phyloP scores from a whole-genome alignment of 345 rosid genomes.

The Psidium friedrichsthalianum region DNA sequence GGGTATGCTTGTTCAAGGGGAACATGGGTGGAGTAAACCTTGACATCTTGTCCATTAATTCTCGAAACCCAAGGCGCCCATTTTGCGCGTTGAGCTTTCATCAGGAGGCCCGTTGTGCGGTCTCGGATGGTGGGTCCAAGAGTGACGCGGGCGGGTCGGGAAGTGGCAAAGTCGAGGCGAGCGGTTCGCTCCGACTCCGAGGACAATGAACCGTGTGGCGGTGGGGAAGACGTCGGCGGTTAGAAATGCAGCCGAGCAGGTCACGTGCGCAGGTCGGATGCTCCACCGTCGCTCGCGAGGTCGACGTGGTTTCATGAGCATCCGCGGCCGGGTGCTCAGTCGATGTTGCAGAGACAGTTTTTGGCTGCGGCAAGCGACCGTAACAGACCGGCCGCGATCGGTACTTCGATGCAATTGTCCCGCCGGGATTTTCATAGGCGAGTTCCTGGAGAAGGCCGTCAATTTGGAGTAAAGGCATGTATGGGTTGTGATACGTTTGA shows the following conservation, averaged over 20 bases:
- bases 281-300: too few species aligned
- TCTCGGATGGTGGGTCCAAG: background rate
- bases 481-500: background rate
- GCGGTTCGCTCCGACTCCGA: background rate
- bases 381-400: too few species aligned
- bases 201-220: too few species aligned
- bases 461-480: background rate
- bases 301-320: too few species aligned
- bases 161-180: background rate
- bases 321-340: too few species aligned
- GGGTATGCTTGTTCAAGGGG: background rate
- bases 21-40: too few species aligned
- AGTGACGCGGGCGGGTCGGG: background rate
- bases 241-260: too few species aligned
- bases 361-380: background rate
- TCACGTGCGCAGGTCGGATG: too few species aligned
- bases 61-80: background rate
- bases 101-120: background rate
- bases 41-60: background rate
- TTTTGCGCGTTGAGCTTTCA: background rate
- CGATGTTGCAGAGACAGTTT: too few species aligned
- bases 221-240: too few species aligned
- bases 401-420: background rate
- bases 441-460: background rate
- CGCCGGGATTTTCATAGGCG: background rate